phyloP scores from a whole-genome alignment of 2,329 filamentous ascomycete genomes.

The Cercospora sp. region DNA sequence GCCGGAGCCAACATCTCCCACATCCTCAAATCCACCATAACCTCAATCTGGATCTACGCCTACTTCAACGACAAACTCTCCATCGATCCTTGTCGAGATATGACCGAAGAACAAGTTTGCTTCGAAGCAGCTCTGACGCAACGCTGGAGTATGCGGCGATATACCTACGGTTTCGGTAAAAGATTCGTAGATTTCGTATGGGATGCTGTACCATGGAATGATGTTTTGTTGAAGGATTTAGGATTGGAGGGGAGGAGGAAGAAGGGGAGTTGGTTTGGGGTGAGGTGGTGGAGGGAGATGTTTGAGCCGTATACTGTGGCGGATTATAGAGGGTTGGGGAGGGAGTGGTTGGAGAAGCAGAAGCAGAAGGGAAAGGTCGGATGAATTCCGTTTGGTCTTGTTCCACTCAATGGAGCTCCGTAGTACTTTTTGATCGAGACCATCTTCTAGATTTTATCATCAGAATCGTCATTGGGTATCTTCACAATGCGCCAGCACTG shows the following conservation, averaged over 20 bases:
- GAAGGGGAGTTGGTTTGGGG: constrained; percentile 1
- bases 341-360: constrained; percentile 20
- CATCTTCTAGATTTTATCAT: not conserved
- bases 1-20: constrained; percentile 18
- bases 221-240: constrained; percentile 20
- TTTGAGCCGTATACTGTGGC: constrained; percentile 18
- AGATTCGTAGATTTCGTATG: constrained; percentile 18
- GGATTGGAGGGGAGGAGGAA: constrained; percentile 17
- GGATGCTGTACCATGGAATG: constrained; percentile 19
- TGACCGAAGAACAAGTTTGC: not conserved
- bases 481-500: not conserved
- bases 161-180: constrained; percentile 19
- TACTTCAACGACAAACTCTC: constrained; percentile 18
- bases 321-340: constrained; percentile 19
- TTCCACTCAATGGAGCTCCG: not conserved
- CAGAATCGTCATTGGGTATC: not conserved
- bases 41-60: constrained; percentile 19
- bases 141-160: constrained; percentile 16
- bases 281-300: constrained; percentile 15
- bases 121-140: constrained; percentile 12
- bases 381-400: not conserved
- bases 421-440: not conserved
- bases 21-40: constrained; percentile 14
- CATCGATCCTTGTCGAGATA: constrained; percentile 7
- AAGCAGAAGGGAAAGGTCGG: constrained; percentile 6